Evolutionary conservation across 1,284 basidiomycete genomes (phyloP).

Genomic region (Leccinum huronense): DNA sequence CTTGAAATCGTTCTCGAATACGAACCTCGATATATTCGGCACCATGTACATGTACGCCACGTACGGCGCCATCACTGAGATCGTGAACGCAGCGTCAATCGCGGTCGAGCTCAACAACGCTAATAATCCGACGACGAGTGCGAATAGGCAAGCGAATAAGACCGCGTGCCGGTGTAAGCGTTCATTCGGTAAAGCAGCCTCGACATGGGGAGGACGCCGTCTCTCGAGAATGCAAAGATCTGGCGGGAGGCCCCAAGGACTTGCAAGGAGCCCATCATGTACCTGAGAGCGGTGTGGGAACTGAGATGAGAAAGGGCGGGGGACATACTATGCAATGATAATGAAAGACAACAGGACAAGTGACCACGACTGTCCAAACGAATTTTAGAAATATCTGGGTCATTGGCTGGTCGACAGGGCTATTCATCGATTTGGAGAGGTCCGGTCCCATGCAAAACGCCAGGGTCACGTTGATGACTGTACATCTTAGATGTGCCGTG

Average conservation of each 20-base stretch:
- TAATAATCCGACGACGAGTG: not conserved
- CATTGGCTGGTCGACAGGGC: not conserved
- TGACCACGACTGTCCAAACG: not conserved
- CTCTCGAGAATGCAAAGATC: constrained; percentile 1
- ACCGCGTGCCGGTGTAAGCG: not conserved
- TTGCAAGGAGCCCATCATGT: constrained; percentile 1
- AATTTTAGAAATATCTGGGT: constrained; percentile 1
- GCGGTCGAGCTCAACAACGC: not conserved
- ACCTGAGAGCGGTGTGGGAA: not conserved
- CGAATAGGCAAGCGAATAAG: not conserved
- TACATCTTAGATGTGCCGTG: not conserved
- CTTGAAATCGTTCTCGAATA: not conserved
- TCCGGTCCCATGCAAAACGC: constrained; percentile 4
- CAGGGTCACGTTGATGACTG: constrained; percentile 1
- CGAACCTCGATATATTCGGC: constrained; percentile 1
- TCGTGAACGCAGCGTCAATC: not conserved
- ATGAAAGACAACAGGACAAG: constrained; percentile 22
- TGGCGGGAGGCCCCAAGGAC: not conserved
- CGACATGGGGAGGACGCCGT: not conserved
- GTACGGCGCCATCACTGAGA: constrained; percentile 1
- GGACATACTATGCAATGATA: constrained; percentile 25
- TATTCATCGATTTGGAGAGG: not conserved
- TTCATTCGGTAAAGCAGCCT: not conserved
- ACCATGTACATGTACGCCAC: not conserved
- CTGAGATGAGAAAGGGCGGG: not conserved